These are phyloP conservation scores for Myxozyma lipomycoides DNA, from an alignment of 805 yeast species.

Conservation along the genomic window DNA sequence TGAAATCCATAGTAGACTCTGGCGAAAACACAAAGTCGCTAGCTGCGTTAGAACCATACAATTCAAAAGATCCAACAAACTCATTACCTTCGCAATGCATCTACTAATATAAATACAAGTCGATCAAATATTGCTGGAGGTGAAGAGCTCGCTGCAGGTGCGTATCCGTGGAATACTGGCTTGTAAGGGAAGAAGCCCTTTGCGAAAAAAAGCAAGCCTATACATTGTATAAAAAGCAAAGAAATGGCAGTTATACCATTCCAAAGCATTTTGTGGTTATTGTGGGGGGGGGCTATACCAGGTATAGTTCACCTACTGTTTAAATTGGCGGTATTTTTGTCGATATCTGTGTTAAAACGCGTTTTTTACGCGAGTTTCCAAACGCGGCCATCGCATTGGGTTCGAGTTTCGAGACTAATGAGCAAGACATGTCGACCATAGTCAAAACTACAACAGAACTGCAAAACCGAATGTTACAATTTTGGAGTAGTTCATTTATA, in stretches of 20 bases:
- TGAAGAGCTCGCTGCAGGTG: constrained; percentile 36
- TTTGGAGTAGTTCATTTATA: too few relatives aligned
- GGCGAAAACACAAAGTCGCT: constrained; percentile 75
- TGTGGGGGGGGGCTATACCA: too few relatives aligned
- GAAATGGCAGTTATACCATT: constrained; percentile 6
- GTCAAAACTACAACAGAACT: too few relatives aligned
- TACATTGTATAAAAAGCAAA: constrained; percentile 40
- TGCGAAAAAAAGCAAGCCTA: constrained; percentile 61
- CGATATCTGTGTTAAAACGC: too few relatives aligned
- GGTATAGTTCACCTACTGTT: too few relatives aligned
- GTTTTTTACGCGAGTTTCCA: too few relatives aligned
- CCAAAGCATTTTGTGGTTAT: constrained; percentile 9
- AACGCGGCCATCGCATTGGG: too few relatives aligned
- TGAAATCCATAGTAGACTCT: constrained; percentile 59
- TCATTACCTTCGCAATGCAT: constrained; percentile 70
- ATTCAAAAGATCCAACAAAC: not conserved
- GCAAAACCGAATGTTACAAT: too few relatives aligned
- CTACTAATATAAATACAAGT: constrained; percentile 79
- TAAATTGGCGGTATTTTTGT: too few relatives aligned
- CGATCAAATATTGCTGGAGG: constrained; percentile 53
- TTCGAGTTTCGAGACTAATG: too few relatives aligned
- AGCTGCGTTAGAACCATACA: not conserved
- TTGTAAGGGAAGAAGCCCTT: constrained; percentile 92
- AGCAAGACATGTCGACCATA: too few relatives aligned
- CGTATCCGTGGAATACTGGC: constrained; percentile 60